A percentile compares a stretch with the other conserved stretches of the same genome.
phyloP scores from a whole-genome alignment of 1,139 yeast species.

The Lipomyces yarrowii region DNA sequence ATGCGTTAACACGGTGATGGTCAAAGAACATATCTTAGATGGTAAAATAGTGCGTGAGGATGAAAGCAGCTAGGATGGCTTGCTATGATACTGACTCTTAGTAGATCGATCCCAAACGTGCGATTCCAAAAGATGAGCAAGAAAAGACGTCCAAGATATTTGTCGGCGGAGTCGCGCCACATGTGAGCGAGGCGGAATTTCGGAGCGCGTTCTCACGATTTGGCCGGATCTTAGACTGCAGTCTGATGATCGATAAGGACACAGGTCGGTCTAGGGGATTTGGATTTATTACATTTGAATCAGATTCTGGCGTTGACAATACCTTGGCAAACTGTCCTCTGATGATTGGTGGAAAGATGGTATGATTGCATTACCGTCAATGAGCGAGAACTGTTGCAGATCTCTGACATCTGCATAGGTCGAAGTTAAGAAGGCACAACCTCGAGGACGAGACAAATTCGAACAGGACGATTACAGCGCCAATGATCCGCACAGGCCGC shows the following conservation, averaged over 20 bases:
- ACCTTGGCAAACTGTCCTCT: slow-evolving; percentile 58
- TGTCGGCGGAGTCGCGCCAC: slow-evolving; percentile 97
- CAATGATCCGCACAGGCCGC: slow-evolving; percentile 24
- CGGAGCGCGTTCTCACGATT: slow-evolving; percentile 84
- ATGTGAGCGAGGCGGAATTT: slow-evolving; percentile 91
- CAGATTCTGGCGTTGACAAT: slow-evolving; percentile 92
- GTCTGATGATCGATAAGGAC: slow-evolving; percentile 95
- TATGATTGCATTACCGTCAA: slow-evolving; percentile 37
- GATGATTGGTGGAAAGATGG: slow-evolving; percentile 31
- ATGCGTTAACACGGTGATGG: slow-evolving; percentile 86
- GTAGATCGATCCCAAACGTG: slow-evolving; percentile 90
- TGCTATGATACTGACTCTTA: neutral
- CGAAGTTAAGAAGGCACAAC: slow-evolving; percentile 98
- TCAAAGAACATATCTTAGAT: slow-evolving; percentile 86
- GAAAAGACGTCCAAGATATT: slow-evolving; percentile 96
- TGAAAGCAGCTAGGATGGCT: neutral
- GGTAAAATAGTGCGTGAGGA: slow-evolving; percentile 64
- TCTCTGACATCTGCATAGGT: slow-evolving; percentile 84
- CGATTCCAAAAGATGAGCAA: slow-evolving; percentile 97
- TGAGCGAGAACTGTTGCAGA: slow-evolving; percentile 35
- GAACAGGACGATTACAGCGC: slow-evolving; percentile 24
- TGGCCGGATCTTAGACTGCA: slow-evolving; percentile 95
- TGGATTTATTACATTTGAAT: slow-evolving; percentile 95
- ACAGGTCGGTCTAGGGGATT: slow-evolving; percentile 98
- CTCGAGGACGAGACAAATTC: slow-evolving; percentile 55